Evolutionary conservation across 257 asterid species (phyloP).

Genomic region (Eucommia ulmoides): DNA sequence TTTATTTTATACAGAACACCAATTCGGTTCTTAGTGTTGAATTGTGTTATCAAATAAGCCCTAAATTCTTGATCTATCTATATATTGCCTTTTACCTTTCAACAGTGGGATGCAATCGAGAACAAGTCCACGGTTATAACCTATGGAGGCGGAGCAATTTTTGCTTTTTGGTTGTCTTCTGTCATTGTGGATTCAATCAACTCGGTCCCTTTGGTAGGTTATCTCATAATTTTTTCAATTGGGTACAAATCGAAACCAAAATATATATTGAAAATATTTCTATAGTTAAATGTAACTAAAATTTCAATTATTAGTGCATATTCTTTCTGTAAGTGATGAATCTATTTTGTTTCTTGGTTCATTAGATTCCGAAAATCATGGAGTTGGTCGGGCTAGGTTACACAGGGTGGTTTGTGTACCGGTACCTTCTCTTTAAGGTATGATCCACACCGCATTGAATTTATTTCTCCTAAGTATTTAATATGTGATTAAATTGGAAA

Average conservation of each 20-base stretch:
- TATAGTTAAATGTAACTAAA: neutral
- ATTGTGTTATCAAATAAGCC: neutral
- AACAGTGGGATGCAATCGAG: neutral
- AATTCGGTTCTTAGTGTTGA: neutral
- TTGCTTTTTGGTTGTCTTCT: constrained; percentile 9
- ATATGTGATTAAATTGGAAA: no score
- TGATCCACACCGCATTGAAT: neutral
- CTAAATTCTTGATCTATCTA: neutral
- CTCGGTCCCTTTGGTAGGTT: constrained; percentile 9
- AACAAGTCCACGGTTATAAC: neutral
- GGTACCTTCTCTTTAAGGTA: constrained; percentile 18
- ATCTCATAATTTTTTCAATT: no score
- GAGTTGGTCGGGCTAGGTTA: constrained; percentile 18
- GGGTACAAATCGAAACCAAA: no score
- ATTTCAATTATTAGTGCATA: neutral
- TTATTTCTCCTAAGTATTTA: no score
- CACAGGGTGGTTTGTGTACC: constrained; percentile 16
- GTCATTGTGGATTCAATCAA: constrained; percentile 5
- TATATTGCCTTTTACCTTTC: neutral
- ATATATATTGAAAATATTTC: neutral
- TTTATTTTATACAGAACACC: neutral
- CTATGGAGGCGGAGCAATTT: neutral
- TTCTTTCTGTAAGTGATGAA: neutral
- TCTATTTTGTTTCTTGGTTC: neutral
- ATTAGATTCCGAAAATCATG: constrained; percentile 12